phyloP scores from a whole-genome alignment of 257 asterid genomes.

The Orobanche coerulescens region DNA sequence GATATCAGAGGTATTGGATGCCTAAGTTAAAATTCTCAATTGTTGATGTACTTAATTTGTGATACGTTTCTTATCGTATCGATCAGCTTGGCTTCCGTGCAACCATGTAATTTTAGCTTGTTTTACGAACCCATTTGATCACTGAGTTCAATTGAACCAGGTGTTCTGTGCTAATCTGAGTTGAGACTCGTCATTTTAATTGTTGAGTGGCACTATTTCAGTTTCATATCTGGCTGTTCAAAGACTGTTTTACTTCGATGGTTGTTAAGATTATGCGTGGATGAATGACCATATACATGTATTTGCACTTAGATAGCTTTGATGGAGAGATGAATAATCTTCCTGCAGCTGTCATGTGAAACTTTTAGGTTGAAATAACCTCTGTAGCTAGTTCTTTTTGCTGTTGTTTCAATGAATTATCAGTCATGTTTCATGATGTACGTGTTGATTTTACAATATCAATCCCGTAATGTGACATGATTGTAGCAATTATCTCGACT shows the following conservation, averaged over 20 bases:
- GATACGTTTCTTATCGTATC: background rate
- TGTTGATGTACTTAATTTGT: background rate
- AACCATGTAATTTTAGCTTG: background rate
- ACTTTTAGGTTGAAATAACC: background rate
- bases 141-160: background rate
- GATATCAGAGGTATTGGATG: background rate
- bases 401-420: background rate
- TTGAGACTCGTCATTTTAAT: background rate
- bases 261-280: background rate
- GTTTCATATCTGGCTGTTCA: background rate
- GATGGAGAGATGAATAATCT: conserved; percentile 2
- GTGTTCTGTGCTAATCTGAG: background rate
- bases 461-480: no score
- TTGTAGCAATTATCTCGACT: no score
- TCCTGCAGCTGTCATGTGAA: background rate
- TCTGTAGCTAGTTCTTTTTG: background rate
- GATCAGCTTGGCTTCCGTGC: background rate
- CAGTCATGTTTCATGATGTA: no score
- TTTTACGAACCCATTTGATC: background rate
- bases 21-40: background rate
- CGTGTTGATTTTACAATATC: no score
- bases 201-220: background rate
- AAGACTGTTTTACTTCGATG: background rate
- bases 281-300: background rate
- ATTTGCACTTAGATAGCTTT: background rate